phyloP scores from a whole-genome alignment of 164 flowering plant genomes.

The Litsea cubeba region DNA sequence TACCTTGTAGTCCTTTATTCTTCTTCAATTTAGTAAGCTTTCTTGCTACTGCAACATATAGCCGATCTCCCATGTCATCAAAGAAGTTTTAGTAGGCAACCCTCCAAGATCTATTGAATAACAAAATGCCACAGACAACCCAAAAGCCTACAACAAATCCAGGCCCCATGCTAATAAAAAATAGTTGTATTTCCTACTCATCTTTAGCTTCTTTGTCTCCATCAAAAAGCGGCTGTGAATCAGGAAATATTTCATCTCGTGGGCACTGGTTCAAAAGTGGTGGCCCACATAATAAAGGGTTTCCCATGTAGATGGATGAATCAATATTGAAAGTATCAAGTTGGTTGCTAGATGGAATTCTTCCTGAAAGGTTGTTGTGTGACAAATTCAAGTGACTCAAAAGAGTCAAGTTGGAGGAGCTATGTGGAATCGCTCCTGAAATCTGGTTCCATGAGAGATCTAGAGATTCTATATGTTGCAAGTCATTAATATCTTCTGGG shows the following conservation, averaged over 20 bases:
- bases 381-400: not conserved
- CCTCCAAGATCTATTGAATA: slow-evolving; percentile 16
- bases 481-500: not conserved
- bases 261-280: not conserved
- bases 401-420: not conserved
- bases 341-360: not conserved
- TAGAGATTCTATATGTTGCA: not conserved
- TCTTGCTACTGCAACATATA: not conserved
- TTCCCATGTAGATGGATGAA: not conserved
- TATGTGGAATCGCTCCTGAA: not conserved
- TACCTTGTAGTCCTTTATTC: too few species aligned
- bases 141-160: slow-evolving; percentile 12
- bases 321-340: not conserved
- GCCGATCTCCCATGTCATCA: not conserved
- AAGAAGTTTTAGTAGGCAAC: slow-evolving; percentile 5
- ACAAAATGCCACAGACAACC: slow-evolving; percentile 1
- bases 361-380: slow-evolving; percentile 7
- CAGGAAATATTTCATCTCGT: not conserved
- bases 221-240: not conserved
- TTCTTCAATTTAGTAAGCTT: too few species aligned
- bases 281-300: not conserved
- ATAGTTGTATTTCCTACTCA: not conserved
- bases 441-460: slow-evolving; percentile 2
- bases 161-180: slow-evolving; percentile 5
- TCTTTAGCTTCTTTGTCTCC: not conserved